Conservation (phyloP, 225 moss, liverwort and hornwort genomes). For the Pseudisothecium myosuroides region DNA sequence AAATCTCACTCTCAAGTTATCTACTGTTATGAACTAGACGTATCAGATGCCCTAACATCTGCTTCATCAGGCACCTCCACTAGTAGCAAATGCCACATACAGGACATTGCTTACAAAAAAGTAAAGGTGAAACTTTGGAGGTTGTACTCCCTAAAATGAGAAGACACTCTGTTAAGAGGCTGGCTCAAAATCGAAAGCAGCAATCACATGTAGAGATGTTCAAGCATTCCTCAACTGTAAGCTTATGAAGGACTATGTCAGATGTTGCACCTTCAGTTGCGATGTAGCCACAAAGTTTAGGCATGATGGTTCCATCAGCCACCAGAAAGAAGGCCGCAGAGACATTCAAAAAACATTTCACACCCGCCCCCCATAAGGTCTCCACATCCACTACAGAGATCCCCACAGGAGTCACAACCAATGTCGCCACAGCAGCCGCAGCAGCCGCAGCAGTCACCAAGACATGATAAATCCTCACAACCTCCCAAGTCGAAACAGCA, state of each 20-base stretch:
- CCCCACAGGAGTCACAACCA: conserved; percentile 2
- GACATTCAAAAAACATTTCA: neutral
- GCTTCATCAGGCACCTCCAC: neutral
- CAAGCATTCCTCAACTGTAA: neutral
- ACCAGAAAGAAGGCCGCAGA: neutral
- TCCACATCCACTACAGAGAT: neutral
- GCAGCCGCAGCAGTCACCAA: neutral
- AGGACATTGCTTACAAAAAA: neutral
- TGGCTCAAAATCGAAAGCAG: neutral
- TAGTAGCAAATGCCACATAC: neutral
- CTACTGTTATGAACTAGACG: neutral
- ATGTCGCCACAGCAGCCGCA: neutral
- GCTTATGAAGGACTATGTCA: neutral
- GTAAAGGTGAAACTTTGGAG: neutral
- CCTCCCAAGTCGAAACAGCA: neutral
- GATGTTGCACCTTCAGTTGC: neutral
- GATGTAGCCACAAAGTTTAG: neutral
- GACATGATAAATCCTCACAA: neutral
- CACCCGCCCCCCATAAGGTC: neutral
- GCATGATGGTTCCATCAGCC: neutral
- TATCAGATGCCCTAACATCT: neutral
- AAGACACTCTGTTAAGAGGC: neutral
- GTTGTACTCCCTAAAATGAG: too few relatives aligned
- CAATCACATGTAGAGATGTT: neutral
- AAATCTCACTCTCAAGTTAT: neutral